A percentile compares a stretch with the other conserved stretches of the same genome.
phyloP scores from a whole-genome alignment of 345 rosid genomes.

The Citrus australasica region DNA sequence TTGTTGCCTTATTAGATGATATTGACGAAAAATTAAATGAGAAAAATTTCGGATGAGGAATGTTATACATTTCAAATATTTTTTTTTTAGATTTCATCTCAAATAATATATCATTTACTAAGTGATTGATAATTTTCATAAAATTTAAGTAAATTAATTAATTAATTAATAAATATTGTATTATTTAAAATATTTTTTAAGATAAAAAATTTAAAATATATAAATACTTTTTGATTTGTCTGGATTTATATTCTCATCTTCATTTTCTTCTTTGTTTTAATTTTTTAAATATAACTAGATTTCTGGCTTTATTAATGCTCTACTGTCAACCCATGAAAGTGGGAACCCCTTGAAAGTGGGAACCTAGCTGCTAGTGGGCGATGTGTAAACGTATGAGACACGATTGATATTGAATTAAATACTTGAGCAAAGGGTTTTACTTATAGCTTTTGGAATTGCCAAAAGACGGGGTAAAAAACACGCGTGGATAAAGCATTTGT shows the following conservation, averaged over 20 bases:
- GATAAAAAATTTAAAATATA: no score
- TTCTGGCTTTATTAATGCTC: background rate
- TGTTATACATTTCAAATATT: no score
- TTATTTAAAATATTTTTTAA: no score
- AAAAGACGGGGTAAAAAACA: no score
- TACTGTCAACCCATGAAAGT: background rate
- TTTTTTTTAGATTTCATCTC: background rate
- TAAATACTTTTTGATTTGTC: no score
- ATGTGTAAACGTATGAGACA: background rate
- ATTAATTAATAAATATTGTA: no score
- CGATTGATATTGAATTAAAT: background rate
- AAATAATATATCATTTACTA: background rate
- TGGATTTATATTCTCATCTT: background rate
- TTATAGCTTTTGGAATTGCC: no score
- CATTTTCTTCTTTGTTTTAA: background rate
- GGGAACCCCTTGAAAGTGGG: background rate
- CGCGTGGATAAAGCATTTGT: no score
- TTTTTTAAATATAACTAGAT: no score
- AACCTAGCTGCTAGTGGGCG: background rate
- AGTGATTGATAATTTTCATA: no score
- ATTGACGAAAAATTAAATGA: background rate
- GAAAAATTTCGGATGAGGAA: background rate
- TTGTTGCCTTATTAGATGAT: background rate
- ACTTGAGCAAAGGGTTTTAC: no score
- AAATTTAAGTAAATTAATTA: no score